Conservation (phyloP, 2,329 filamentous ascomycete genomes). For the Boeremia lycopersici region DNA sequence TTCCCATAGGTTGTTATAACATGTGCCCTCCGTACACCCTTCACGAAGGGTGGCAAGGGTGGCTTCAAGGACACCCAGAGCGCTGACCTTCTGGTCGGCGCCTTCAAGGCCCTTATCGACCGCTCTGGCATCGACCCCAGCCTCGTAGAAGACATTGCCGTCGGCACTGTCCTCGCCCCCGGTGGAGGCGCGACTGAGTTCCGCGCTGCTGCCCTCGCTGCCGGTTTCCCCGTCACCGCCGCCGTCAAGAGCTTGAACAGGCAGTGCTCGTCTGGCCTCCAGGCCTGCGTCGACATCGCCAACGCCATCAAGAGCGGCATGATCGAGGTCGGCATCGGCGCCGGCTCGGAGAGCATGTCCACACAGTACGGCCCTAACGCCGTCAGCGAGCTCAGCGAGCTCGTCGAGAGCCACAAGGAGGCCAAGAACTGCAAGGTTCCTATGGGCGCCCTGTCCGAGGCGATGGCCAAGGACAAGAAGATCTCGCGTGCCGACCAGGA, state of each 20-base stretch:
- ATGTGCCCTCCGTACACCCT: conserved; percentile 84
- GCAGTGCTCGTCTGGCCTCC: conserved; percentile 91
- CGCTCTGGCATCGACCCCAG: conserved; percentile 87
- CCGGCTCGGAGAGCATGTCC: conserved; percentile 96
- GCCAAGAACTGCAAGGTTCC: conserved; percentile 96
- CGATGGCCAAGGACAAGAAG: conserved; percentile 87
- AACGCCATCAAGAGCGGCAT: conserved; percentile 90
- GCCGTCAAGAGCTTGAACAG: conserved; percentile 90
- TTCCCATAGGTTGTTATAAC: conserved; percentile 75
- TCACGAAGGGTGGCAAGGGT: conserved; percentile 92
- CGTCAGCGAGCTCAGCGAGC: conserved; percentile 90
- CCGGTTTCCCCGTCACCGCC: conserved; percentile 84
- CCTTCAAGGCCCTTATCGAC: conserved; percentile 79
- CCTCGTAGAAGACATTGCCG: conserved; percentile 89
- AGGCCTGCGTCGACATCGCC: conserved; percentile 91
- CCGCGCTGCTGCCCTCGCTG: conserved; percentile 86
- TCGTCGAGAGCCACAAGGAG: conserved; percentile 79
- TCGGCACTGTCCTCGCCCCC: conserved; percentile 88
- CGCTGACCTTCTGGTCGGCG: conserved; percentile 82
- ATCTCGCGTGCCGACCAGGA: conserved; percentile 79
- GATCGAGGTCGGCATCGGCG: conserved; percentile 94
- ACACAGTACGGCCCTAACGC: conserved; percentile 87
- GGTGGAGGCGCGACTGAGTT: conserved; percentile 97
- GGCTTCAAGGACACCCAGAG: conserved; percentile 93
- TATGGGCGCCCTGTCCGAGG: conserved; percentile 92